These are phyloP conservation scores for Hypoxylon intermedium DNA, from an alignment of 495 filamentous ascomycete genomes.

Conservation along the genomic window DNA sequence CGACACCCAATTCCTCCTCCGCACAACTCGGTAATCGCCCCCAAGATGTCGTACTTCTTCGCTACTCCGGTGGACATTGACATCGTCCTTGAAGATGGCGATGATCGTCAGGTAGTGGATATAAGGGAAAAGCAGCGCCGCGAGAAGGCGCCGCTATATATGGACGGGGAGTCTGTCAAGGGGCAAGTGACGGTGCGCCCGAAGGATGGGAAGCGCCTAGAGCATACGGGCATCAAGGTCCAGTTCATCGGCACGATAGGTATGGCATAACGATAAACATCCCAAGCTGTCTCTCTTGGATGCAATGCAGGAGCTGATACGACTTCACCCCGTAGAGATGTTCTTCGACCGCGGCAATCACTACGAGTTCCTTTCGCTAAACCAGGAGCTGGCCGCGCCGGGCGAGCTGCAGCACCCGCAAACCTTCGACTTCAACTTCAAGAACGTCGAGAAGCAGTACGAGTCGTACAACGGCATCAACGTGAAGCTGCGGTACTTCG, in stretches of 20 bases:
- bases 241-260: constrained; percentile 99
- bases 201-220: constrained; percentile 97
- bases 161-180: constrained; percentile 98
- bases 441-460: constrained; percentile 99
- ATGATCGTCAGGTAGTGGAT: constrained; percentile 93
- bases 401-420: constrained; percentile 98
- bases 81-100: constrained; percentile 92
- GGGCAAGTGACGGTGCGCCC: constrained; percentile 92
- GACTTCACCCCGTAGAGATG: constrained; percentile 68
- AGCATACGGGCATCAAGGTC: constrained; percentile 99
- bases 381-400: constrained; percentile 93
- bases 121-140: constrained; percentile 97
- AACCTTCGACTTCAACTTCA: constrained; percentile 99
- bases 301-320: constrained; percentile 4
- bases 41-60: constrained; percentile 95
- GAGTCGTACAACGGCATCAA: constrained; percentile 99
- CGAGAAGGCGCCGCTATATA: constrained; percentile 95
- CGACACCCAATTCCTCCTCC: constrained; percentile 7
- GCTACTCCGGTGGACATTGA: constrained; percentile 98
- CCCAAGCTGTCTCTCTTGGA: background rate
- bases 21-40: constrained; percentile 9
- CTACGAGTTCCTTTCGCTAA: constrained; percentile 96
- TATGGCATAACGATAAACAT: background rate
- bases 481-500: constrained; percentile 96
- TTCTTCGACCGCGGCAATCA: constrained; percentile 99